Conservation (phyloP, 768 basidiomycete species). For the Tylopilus cervinicoccineus region DNA sequence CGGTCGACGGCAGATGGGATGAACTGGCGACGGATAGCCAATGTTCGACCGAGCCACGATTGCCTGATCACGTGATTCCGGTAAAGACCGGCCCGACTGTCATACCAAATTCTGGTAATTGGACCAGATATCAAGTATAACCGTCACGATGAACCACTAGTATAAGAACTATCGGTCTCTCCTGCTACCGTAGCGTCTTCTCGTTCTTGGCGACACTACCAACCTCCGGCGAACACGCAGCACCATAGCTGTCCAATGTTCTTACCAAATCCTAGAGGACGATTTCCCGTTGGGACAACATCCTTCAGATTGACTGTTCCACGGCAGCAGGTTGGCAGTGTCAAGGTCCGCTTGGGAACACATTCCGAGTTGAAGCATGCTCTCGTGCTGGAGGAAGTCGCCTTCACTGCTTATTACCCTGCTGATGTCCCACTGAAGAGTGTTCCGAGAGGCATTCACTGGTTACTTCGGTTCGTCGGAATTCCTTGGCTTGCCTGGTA, state of each 20-base stretch:
- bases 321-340: slow-evolving; percentile 38
- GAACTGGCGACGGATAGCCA: no score
- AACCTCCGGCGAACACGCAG: background rate
- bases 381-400: slow-evolving; percentile 55
- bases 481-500: background rate
- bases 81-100: no score
- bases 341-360: slow-evolving; percentile 32
- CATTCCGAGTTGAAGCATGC: slow-evolving; percentile 35
- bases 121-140: no score
- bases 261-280: slow-evolving; percentile 41
- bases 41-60: no score
- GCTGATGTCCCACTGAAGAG: slow-evolving; percentile 34
- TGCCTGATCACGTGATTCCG: no score
- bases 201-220: no score
- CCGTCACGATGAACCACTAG: background rate
- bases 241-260: slow-evolving; percentile 30
- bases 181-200: background rate
- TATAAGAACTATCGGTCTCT: background rate
- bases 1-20: no score
- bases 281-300: slow-evolving; percentile 55
- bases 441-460: slow-evolving; percentile 43
- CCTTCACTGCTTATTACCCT: slow-evolving; percentile 66
- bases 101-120: no score
- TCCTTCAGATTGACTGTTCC: slow-evolving; percentile 49
- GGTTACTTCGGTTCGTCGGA: slow-evolving; percentile 51